Conservation (phyloP, 768 basidiomycete genomes). For the Mycena maculata region DNA sequence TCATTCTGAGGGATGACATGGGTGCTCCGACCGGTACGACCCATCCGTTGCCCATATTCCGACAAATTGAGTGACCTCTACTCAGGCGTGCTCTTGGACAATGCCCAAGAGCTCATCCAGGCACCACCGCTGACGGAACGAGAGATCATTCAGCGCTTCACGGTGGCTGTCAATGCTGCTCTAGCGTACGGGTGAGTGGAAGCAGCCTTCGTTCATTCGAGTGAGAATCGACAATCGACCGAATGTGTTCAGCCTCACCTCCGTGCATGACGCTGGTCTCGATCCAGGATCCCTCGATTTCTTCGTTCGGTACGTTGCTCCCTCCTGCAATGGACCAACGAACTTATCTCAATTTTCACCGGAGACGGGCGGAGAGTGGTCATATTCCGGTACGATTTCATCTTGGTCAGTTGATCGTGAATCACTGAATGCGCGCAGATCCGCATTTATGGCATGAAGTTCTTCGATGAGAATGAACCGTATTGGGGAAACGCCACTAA, state of each 20-base stretch:
- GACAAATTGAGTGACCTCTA: neutral
- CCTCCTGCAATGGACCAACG: neutral
- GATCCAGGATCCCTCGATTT: conserved; percentile 65
- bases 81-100: conserved; percentile 89
- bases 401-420: neutral
- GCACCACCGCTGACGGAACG: conserved; percentile 72
- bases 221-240: too few relatives aligned
- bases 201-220: too few relatives aligned
- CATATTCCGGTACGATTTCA: conserved; percentile 70
- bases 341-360: neutral
- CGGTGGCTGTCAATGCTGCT: conserved; percentile 72
- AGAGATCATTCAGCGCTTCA: conserved; percentile 66
- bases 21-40: conserved; percentile 67
- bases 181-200: conserved; percentile 81
- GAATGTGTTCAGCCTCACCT: too few relatives aligned
- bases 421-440: conserved; percentile 48
- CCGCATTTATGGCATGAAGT: conserved; percentile 73
- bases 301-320: conserved; percentile 66
- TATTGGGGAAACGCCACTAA: conserved; percentile 77
- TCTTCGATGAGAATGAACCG: conserved; percentile 59
- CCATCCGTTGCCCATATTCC: neutral
- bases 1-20: conserved; percentile 61
- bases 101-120: conserved; percentile 82
- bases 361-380: conserved; percentile 74
- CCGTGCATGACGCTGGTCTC: conserved; percentile 85